Evolutionary conservation across 179 eudicot genomes (phyloP).

Genomic region (Gypsophila paniculata): DNA sequence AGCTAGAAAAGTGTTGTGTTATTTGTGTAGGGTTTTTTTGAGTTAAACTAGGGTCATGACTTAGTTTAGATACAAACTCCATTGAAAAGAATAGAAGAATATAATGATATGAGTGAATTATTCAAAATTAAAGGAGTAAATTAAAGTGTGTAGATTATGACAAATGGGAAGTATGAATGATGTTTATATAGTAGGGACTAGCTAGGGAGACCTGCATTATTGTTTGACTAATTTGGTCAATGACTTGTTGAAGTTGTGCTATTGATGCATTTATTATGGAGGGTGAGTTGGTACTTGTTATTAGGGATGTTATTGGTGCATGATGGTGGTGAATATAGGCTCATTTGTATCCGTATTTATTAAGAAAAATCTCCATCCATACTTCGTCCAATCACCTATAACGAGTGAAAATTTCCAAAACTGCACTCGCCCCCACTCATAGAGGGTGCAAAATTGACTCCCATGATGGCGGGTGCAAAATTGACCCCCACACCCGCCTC

Average conservation of each 20-base stretch:
- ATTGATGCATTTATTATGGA: conserved; percentile 14
- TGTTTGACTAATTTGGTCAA: background rate
- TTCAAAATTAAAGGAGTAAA: background rate
- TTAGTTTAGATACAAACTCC: conserved; percentile 26
- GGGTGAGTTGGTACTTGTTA: background rate
- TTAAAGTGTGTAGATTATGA: too few species aligned
- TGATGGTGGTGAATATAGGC: too few species aligned
- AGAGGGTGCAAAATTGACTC: too few species aligned
- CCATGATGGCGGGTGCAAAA: too few species aligned
- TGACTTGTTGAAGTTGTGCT: background rate
- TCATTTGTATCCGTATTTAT: too few species aligned
- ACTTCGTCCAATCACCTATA: too few species aligned
- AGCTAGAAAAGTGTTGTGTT: background rate
- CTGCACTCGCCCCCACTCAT: too few species aligned
- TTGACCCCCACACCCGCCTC: too few species aligned
- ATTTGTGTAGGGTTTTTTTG: conserved; percentile 11
- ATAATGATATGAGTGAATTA: background rate
- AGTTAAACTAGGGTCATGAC: conserved; percentile 12
- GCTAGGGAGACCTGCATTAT: background rate
- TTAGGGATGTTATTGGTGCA: too few species aligned
- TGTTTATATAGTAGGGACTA: conserved; percentile 12
- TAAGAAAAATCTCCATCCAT: too few species aligned
- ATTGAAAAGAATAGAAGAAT: conserved; percentile 6
- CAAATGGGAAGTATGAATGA: background rate
- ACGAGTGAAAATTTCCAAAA: too few species aligned